Evolutionary conservation across 2,329 filamentous ascomycete genomes (phyloP).

Genomic region (Hypoxylon sp.): DNA sequence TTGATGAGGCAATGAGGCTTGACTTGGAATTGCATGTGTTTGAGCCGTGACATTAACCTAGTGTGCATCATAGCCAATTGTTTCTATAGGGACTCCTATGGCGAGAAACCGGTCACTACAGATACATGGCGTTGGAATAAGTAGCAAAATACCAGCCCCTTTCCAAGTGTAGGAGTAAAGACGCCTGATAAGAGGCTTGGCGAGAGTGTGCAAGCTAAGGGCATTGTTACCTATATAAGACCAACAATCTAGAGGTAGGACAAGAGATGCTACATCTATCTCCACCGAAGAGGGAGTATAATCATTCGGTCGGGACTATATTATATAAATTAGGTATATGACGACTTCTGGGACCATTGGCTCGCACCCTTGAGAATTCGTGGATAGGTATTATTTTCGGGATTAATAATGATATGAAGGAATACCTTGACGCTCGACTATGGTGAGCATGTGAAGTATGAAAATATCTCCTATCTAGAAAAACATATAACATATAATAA

Average conservation of each 20-base stretch:
- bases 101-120: background rate
- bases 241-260: no score
- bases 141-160: no score
- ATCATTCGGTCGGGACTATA: background rate
- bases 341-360: background rate
- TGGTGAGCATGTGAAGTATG: background rate
- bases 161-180: no score
- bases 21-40: no score
- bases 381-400: background rate
- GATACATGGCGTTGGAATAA: no score
- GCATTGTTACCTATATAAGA: no score
- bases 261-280: background rate
- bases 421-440: conserved; percentile 3
- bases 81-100: background rate
- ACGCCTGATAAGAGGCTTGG: no score
- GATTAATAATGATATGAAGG: background rate
- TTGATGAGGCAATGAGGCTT: no score
- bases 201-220: no score
- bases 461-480: conserved; percentile 19
- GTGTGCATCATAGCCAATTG: no score
- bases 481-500: conserved; percentile 8
- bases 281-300: background rate
- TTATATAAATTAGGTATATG: no score
- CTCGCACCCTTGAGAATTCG: background rate
- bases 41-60: no score